phyloP scores from a whole-genome alignment of 140 eudicot genomes.

The Stevia rebaudiana region DNA sequence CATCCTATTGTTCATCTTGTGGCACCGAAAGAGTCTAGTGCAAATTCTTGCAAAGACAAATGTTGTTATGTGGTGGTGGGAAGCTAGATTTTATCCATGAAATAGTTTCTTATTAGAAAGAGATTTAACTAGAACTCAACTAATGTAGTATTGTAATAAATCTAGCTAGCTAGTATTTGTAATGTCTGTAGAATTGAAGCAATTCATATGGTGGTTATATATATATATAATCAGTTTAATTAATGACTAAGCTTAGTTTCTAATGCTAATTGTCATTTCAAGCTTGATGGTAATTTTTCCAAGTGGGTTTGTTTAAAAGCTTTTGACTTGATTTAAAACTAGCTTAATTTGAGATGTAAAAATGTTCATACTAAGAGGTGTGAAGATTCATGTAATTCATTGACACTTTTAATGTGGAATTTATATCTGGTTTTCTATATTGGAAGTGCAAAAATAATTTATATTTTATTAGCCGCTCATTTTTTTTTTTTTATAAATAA shows the following conservation, averaged over 20 bases:
- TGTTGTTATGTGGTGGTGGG: conserved; percentile 21
- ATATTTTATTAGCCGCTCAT: no score
- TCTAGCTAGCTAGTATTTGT: neutral
- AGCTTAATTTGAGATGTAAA: no score
- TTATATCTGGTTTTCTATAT: no score
- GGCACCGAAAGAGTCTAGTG: conserved; percentile 7
- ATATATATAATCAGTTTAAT: neutral
- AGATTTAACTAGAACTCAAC: neutral
- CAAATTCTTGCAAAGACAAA: conserved; percentile 7
- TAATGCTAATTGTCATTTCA: no score
- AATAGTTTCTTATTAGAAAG: neutral
- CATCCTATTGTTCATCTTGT: conserved; percentile 25
- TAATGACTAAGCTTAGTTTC: conserved; percentile 1
- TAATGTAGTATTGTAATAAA: neutral
- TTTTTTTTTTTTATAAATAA: no score
- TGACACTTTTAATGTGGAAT: no score
- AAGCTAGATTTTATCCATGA: conserved; percentile 12
- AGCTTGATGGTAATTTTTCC: no score
- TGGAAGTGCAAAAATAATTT: no score
- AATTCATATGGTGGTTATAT: conserved; percentile 11
- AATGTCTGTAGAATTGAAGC: conserved; percentile 16
- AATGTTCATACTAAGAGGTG: no score
- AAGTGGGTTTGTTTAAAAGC: no score
- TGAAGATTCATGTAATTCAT: no score
- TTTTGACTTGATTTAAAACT: no score